These are phyloP conservation scores for Phoma sp. DNA, from an alignment of 2,329 filamentous ascomycete species.

Conservation along the genomic window DNA sequence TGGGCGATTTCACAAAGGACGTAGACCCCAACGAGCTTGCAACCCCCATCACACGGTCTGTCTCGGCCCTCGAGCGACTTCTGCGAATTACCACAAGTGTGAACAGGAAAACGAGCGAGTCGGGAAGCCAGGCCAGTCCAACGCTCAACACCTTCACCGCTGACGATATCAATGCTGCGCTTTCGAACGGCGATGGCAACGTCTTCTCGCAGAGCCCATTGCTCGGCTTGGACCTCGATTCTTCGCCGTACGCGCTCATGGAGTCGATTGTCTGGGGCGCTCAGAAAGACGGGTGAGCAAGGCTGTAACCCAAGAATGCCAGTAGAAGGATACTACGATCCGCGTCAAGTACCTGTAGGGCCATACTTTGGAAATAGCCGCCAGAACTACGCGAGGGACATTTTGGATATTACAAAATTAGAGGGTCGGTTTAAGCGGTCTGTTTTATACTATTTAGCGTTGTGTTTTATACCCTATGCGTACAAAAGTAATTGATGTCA, in stretches of 20 bases:
- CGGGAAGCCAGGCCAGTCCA: slow-evolving; percentile 22
- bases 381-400: too few relatives aligned
- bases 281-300: slow-evolving; percentile 38
- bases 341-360: background rate
- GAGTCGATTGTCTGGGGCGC: slow-evolving; percentile 56
- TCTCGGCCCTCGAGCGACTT: slow-evolving; percentile 53
- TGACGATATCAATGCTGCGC: slow-evolving; percentile 46
- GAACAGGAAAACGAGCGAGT: slow-evolving; percentile 32
- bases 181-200: slow-evolving; percentile 39
- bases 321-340: background rate
- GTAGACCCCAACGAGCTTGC: slow-evolving; percentile 56
- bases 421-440: background rate
- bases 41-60: slow-evolving; percentile 55
- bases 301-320: too few relatives aligned
- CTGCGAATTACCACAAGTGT: slow-evolving; percentile 39
- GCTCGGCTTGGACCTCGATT: slow-evolving; percentile 48
- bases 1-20: slow-evolving; percentile 54
- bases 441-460: background rate
- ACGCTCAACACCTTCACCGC: slow-evolving; percentile 42
- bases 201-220: slow-evolving; percentile 45
- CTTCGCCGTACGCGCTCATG: slow-evolving; percentile 56
- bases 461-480: slow-evolving; percentile 9
- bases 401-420: too few relatives aligned
- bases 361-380: background rate
- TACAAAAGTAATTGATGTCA: slow-evolving; percentile 2